Evolutionary conservation across 768 basidiomycete species (phyloP), one percentile per base, ranked within the genome.

Genomic region (Agrocybe pediades): DNA sequence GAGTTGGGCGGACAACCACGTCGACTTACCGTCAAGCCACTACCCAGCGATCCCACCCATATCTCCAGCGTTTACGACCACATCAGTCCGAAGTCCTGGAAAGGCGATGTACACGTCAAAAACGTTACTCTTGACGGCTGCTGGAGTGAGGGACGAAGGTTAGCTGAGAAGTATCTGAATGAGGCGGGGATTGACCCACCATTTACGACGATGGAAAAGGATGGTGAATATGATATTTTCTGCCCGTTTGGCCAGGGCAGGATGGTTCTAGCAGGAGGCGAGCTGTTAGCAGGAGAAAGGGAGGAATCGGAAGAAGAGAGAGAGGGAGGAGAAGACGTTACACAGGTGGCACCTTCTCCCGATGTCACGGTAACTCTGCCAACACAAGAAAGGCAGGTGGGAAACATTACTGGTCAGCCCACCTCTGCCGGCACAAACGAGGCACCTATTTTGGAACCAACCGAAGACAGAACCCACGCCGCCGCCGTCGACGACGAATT

Each of bases 31-130:
- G 26, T 62, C 1, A 58, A 53, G 13, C 40, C 49, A 4, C 52
- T 64, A 4, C 47, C n/a, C n/a, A n/a, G n/a, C n/a, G n/a, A n/a
- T n/a, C n/a, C n/a, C n/a, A n/a, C n/a, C n/a, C n/a, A n/a, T n/a
- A n/a, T n/a, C n/a, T n/a, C n/a, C 30, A 24, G 43, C 43, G n/a
- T 52, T 43, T 36, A 25, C 20, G 16, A n/a, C n/a, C n/a, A 48
- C 24, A 1, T 65, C 19, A 62, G 41, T 24, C 65, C 65, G 1
- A 46, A 49, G n/a, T 57, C 58, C 0, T 63, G 61, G 54, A 55
- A 13, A 8, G 65, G 65, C 4, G 54, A 67, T 41, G 48, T 59
- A 16, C 21, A 41, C 1, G 62, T 67, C 3, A 9, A 29, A 1
- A 51, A 43, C 9, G 56, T 65, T 13, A 49, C 41, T 3, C 58